Base-by-base conservation (phyloP, 257 asterid species). In the Petunia axillaris region DNA sequence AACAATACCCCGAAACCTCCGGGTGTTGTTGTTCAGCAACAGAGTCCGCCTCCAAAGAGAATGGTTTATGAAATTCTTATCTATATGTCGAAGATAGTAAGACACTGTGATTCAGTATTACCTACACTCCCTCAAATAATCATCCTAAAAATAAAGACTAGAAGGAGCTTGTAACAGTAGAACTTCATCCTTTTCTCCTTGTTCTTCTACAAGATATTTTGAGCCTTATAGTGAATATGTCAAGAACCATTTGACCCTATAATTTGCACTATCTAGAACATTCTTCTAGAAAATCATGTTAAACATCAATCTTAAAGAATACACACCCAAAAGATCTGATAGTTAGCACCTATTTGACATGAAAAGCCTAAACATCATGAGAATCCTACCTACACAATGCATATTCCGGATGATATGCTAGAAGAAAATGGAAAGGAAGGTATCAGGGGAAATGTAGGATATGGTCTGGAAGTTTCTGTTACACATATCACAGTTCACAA, bases 331-430 rank as follows among this genome's bases (percentile, higher is more conserved):
- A n/a, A 8, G 41, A 4, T n/a, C 40, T 68, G 37, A 46, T n/a
- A 46, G 0, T 0, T 44, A 44, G 58, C 76, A 68, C 76, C 8
- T 67, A 3, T 57, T 44, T 9, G 76, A 68, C n/a, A 0, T 44
- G 16, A 68, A 68, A 67, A 44, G 39, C 40, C 76, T 16, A 68
- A 68, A 68, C 54, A 44, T 44, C 58, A 16, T 44, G 76, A 68
- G 0, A 2, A 67, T 43, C 57, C 58, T 68, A 68, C 57, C 58
- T 16, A 68, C 58, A 4, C 0, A 44, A 43, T 68, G 57, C 76
- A 44, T 57, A 68, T 0, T 44, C 0, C 5, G 6, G 38, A 70
- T 70, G 59, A 70, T 0, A 70, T 70, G 0, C 43, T 46, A 46
- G 59, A 44, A 66, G 13, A 16, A 68, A 46, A 71, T 71, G 59